Base-by-base conservation (phyloP, 1,139 yeast species). In the Geotrichum citri-aurantii region DNA sequence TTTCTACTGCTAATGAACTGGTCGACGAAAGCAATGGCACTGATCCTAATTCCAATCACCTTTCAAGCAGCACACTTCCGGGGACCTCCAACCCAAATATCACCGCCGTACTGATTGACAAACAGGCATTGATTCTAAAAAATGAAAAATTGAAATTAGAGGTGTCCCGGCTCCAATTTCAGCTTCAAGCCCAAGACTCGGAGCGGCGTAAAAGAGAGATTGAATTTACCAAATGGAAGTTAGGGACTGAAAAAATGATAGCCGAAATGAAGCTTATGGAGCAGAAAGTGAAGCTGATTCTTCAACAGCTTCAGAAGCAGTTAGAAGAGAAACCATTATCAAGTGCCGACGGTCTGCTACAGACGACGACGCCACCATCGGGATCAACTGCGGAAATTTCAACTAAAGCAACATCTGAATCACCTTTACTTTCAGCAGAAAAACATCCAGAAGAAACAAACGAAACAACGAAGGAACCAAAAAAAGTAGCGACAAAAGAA, bases 211-310 rank as follows among this genome's bases (percentile, higher is more conserved):
- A 42, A 50, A 52, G 53, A 19, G 37, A 48, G 24, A 24, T 27
- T 19, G 33, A 26, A 21, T 50, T 27, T 12, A 23, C 31, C n/a
- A 54, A 26, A 40, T 46, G 46, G 26, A 21, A 23, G 44, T 14
- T 50, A 14, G 58, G 48, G 4, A 46, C 21, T 6, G 47, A 46
- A 21, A 44, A 50, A 21, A 49, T 54, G 23, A 46, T 17, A 17
- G 58, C 58, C 11, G 54, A 55, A 33, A 44, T 55, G 29, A 37
- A 26, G 6, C 37, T 55, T 14, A 26, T 49, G 12, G 58, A 55
- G 19, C 23, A 17, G 6, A 47, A 27, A 14, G 24, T 50, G 19
- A 33, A 55, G 48, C 37, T 55, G 29, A 47, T 48, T 26, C 23
- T 48, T 24, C 37, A 48, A 17, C 51, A 48, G 21, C 33, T 24